Conservation (phyloP, 2,329 filamentous ascomycete genomes). For the Cordyceps cateniannulata region DNA sequence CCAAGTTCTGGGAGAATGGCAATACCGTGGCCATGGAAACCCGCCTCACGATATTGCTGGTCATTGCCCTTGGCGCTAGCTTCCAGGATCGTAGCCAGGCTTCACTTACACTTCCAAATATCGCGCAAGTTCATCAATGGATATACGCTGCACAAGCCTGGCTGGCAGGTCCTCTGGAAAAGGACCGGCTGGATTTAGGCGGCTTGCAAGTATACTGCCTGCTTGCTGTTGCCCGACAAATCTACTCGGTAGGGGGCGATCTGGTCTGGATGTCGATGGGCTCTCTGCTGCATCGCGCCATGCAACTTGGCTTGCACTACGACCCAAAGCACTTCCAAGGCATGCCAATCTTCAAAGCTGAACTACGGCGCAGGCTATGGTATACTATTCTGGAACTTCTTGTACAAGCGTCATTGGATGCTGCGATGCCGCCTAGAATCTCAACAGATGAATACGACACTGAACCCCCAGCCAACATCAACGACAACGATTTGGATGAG, state of each 20-base stretch:
- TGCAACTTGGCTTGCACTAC: constrained; percentile 39
- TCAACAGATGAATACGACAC: constrained; percentile 35
- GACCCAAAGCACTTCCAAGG: constrained; percentile 32
- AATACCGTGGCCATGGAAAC: constrained; percentile 18
- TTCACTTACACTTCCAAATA: not conserved
- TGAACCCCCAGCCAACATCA: constrained; percentile 28
- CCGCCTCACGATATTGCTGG: constrained; percentile 32
- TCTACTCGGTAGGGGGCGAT: constrained; percentile 35
- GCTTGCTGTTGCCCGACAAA: constrained; percentile 31
- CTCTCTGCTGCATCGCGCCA: constrained; percentile 33
- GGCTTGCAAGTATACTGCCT: constrained; percentile 36
- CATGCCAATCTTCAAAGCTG: constrained; percentile 29
- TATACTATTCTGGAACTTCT: constrained; percentile 35
- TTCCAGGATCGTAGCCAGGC: not conserved
- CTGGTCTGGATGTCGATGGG: constrained; percentile 36
- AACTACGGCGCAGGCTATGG: constrained; percentile 37
- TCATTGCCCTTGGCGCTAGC: constrained; percentile 34
- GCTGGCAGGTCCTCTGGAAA: constrained; percentile 33
- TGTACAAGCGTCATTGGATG: constrained; percentile 32
- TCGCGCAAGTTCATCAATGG: constrained; percentile 27
- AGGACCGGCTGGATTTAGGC: constrained; percentile 21
- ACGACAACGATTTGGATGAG: constrained; percentile 24
- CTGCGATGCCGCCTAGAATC: constrained; percentile 33
- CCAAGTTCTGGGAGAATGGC: constrained; percentile 36
- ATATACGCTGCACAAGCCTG: constrained; percentile 34